A percentile compares a stretch with the other conserved stretches of the same genome.
Evolutionary conservation across 192 early-diverging fungal genomes (phyloP).

Genomic region (Umbelopsis ramanniana): DNA sequence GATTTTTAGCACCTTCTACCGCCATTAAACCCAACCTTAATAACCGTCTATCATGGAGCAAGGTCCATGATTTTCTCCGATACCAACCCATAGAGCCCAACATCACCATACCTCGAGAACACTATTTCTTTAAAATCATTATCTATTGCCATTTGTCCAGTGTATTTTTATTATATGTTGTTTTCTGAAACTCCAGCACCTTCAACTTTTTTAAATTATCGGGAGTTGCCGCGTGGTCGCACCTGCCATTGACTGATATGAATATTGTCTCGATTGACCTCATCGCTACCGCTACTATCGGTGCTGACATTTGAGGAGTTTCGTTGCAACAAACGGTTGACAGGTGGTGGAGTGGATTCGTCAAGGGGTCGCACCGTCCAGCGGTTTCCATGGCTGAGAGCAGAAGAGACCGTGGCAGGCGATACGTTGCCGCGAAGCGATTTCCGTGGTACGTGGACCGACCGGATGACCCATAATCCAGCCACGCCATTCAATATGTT

Average conservation of each 20-base stretch:
- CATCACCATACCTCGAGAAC: neutral
- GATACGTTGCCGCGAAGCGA: slow-evolving; percentile 34
- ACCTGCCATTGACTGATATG: slow-evolving; percentile 1
- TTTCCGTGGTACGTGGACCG: neutral
- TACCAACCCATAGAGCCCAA: slow-evolving; percentile 1
- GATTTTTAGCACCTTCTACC: slow-evolving; percentile 54
- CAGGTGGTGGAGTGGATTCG: slow-evolving; percentile 11
- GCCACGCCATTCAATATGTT: slow-evolving; percentile 6
- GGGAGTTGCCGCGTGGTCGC: neutral
- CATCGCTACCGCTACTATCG: slow-evolving; percentile 2
- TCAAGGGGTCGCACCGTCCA: slow-evolving; percentile 23
- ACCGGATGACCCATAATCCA: slow-evolving; percentile 19
- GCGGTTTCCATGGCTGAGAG: slow-evolving; percentile 27
- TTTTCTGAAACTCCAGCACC: neutral
- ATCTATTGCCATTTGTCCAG: neutral
- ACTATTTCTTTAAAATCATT: neutral
- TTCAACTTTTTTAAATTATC: neutral
- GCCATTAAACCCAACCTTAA: slow-evolving; percentile 44
- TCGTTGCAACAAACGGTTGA: slow-evolving; percentile 4
- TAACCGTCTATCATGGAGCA: slow-evolving; percentile 58
- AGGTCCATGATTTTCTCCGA: slow-evolving; percentile 55
- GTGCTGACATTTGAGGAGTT: neutral
- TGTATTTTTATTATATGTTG: neutral
- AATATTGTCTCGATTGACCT: neutral
- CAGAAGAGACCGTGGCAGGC: slow-evolving; percentile 31